Percentiles rank a stretch among this genome's conserved stretches.
phyloP scores from a whole-genome alignment of 2,329 filamentous ascomycete genomes.

The Pseudogymnoascus sp. region DNA sequence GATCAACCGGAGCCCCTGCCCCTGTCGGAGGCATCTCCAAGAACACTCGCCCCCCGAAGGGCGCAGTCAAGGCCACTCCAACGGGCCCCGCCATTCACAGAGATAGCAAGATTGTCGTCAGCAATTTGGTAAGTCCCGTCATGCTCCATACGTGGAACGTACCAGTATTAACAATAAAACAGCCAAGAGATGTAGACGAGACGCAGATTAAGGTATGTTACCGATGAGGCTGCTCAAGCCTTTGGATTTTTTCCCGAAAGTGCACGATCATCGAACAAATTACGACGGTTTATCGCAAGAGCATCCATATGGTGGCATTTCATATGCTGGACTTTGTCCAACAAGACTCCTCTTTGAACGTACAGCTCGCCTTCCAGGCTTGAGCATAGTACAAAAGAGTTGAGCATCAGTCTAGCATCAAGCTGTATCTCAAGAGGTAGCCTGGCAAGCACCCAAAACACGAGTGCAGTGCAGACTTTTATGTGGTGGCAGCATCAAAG shows the following conservation, averaged over 20 bases:
- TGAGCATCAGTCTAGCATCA: constrained; percentile 47
- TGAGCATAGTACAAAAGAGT: constrained; percentile 41
- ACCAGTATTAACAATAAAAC: constrained; percentile 13
- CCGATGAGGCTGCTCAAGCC: constrained; percentile 63
- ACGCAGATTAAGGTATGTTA: constrained; percentile 99
- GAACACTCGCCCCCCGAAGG: constrained; percentile 54
- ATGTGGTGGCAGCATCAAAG: constrained; percentile 2
- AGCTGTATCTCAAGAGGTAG: constrained; percentile 35
- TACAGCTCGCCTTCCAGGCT: constrained; percentile 20
- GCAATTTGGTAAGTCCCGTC: constrained; percentile 73
- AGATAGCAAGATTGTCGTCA: constrained; percentile 96
- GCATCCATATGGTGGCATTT: constrained; percentile 5
- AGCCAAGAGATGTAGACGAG: constrained; percentile 97
- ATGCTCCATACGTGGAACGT: not conserved
- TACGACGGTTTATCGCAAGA: constrained; percentile 1
- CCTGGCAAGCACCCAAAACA: constrained; percentile 44
- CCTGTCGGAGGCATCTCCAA: constrained; percentile 84
- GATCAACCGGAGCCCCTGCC: constrained; percentile 39
- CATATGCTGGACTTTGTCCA: constrained; percentile 8
- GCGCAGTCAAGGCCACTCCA: constrained; percentile 52
- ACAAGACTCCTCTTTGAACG: not conserved
- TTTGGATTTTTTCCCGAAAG: constrained; percentile 68
- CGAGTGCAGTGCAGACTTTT: constrained; percentile 29
- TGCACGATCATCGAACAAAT: constrained; percentile 21
- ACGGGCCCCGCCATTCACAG: constrained; percentile 56